Percentiles rank a stretch among this genome's conserved stretches.
phyloP scores from a whole-genome alignment of 2,329 filamentous ascomycete genomes.

The Spiromastix sp. region DNA sequence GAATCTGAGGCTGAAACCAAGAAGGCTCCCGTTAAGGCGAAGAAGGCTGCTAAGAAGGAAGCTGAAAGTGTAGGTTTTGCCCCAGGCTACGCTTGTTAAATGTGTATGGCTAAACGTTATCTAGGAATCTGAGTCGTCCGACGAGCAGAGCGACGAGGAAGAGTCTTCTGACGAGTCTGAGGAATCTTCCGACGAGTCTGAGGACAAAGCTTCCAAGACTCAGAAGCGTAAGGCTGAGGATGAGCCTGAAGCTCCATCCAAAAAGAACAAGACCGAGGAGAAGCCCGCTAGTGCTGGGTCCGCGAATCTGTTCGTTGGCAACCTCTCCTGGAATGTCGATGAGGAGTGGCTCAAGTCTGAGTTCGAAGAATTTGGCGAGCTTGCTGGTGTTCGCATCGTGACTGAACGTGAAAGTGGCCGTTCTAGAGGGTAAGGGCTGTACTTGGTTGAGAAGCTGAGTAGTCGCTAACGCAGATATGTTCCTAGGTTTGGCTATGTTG shows the following conservation, averaged over 20 bases:
- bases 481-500: conserved; percentile 73
- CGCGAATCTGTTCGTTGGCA: conserved; percentile 74
- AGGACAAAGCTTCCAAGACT: conserved; percentile 12
- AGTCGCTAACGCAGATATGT: conserved; percentile 10
- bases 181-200: conserved; percentile 19
- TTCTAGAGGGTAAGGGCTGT: conserved; percentile 59
- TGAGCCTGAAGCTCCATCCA: conserved; percentile 26
- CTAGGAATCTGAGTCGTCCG: too few relatives aligned
- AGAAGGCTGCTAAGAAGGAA: conserved; percentile 21
- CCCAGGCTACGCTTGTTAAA: too few relatives aligned
- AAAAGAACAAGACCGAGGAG: conserved; percentile 54
- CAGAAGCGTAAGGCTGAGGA: conserved; percentile 43
- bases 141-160: conserved; percentile 6
- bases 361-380: conserved; percentile 68
- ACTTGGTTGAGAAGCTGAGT: conserved; percentile 8
- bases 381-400: conserved; percentile 66
- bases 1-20: conserved; percentile 11
- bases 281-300: conserved; percentile 34
- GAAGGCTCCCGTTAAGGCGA: conserved; percentile 8
- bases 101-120: too few relatives aligned
- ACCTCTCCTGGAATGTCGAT: conserved; percentile 82
- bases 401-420: conserved; percentile 71
- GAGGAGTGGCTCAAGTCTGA: conserved; percentile 71
- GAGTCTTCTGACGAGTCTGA: conserved; percentile 18
- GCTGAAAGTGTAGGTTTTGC: conserved; percentile 11